Evolutionary conservation across 805 yeast species (phyloP).

Genomic region (Saccharomyces cerevisiae): DNA sequence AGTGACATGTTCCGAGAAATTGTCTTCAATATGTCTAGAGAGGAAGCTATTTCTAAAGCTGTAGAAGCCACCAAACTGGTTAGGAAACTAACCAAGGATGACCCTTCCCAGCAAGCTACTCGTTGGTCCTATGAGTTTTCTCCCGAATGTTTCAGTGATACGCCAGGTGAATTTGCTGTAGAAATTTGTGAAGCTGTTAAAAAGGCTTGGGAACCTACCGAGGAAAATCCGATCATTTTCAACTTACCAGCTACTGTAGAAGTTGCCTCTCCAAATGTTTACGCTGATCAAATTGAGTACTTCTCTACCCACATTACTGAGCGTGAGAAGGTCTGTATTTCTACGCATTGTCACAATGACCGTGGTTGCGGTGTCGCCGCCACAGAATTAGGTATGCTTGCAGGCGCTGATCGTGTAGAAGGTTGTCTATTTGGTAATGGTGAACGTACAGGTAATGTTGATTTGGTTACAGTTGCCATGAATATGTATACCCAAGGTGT

Average conservation of each 20-base stretch:
- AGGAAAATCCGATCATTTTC: constrained; percentile 61
- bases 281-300: constrained; percentile 79
- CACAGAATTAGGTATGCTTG: constrained; percentile 70
- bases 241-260: constrained; percentile 83
- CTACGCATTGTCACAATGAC: constrained; percentile 78
- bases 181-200: constrained; percentile 69
- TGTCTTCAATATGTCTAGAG: constrained; percentile 53
- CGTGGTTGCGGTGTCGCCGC: constrained; percentile 89
- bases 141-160: constrained; percentile 73
- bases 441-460: constrained; percentile 83
- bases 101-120: constrained; percentile 43
- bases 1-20: constrained; percentile 67
- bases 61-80: constrained; percentile 56
- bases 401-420: constrained; percentile 84
- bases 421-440: constrained; percentile 83
- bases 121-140: constrained; percentile 72
- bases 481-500: constrained; percentile 76
- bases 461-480: constrained; percentile 67
- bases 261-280: constrained; percentile 70
- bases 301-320: constrained; percentile 52
- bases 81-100: constrained; percentile 61
- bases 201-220: constrained; percentile 63
- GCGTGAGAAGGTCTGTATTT: constrained; percentile 63
- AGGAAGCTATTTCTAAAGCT: constrained; percentile 53
- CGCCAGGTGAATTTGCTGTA: constrained; percentile 54